A percentile compares a stretch with the other conserved stretches of the same genome.
Evolutionary conservation across 768 basidiomycete genomes (phyloP).

Genomic region (Collybiopsis confluens): DNA sequence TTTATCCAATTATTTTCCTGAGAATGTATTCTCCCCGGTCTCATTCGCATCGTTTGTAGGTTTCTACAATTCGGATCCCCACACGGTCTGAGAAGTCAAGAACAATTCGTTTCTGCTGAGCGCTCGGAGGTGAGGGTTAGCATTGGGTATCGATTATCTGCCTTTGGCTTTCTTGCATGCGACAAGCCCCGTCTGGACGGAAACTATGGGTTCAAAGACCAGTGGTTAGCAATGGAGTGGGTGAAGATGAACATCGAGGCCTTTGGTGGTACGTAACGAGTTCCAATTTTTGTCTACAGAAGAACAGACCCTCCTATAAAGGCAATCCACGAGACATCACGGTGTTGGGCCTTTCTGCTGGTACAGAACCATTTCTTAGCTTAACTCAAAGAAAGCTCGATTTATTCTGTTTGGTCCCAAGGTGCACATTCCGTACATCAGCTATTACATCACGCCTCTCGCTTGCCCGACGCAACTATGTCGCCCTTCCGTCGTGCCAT

Average conservation of each 20-base stretch:
- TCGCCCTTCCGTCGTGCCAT: constrained; percentile 67
- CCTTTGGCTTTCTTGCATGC: constrained; percentile 71
- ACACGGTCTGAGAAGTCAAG: constrained; percentile 53
- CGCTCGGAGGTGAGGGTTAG: constrained; percentile 72
- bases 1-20: neutral
- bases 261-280: constrained; percentile 56
- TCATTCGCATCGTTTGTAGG: constrained; percentile 26
- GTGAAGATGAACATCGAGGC: constrained; percentile 58
- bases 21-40: neutral
- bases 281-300: neutral
- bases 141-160: constrained; percentile 72
- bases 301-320: constrained; percentile 18
- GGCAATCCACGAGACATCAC: constrained; percentile 60
- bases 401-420: constrained; percentile 16
- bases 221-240: constrained; percentile 77
- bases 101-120: constrained; percentile 62
- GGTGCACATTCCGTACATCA: constrained; percentile 77
- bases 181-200: constrained; percentile 59
- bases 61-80: constrained; percentile 80
- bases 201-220: constrained; percentile 84
- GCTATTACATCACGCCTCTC: constrained; percentile 64
- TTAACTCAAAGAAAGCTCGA: neutral
- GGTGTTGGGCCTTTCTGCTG: constrained; percentile 69
- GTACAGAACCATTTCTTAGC: constrained; percentile 23
- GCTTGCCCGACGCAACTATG: constrained; percentile 46